Conservation (phyloP, 495 filamentous ascomycete genomes). For the Aspergillus steynii region DNA sequence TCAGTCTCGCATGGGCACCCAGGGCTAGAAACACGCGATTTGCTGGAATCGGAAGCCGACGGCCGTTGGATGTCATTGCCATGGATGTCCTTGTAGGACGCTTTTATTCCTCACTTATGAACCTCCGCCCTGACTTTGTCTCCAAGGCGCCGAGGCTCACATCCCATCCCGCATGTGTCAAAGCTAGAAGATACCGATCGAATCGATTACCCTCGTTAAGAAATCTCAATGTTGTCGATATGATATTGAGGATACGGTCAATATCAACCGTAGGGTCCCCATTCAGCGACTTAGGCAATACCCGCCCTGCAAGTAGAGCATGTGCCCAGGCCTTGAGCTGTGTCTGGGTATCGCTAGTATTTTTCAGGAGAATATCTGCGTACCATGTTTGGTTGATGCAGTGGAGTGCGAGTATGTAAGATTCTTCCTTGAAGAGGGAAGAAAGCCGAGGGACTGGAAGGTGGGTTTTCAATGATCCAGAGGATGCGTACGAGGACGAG, state of each 20-base stretch:
- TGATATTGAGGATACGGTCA: slow-evolving; percentile 12
- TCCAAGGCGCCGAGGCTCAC: slow-evolving; percentile 57
- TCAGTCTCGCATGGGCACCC: neutral
- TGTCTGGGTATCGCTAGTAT: slow-evolving; percentile 43
- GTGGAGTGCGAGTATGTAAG: slow-evolving; percentile 33
- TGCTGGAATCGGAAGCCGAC: neutral
- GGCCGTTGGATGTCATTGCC: neutral
- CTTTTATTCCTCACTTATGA: slow-evolving; percentile 16
- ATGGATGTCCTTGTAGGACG: neutral
- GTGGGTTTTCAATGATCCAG: slow-evolving; percentile 13
- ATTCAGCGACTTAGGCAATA: neutral
- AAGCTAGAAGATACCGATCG: slow-evolving; percentile 34
- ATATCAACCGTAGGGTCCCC: neutral
- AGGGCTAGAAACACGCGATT: neutral
- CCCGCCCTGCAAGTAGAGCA: slow-evolving; percentile 59
- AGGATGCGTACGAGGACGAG: slow-evolving; percentile 4
- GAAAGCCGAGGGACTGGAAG: slow-evolving; percentile 23
- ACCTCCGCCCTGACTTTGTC: slow-evolving; percentile 48
- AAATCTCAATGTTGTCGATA: slow-evolving; percentile 22
- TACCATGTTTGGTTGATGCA: slow-evolving; percentile 16
- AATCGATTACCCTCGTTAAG: slow-evolving; percentile 44
- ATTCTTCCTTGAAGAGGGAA: slow-evolving; percentile 30
- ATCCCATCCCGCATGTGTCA: slow-evolving; percentile 60
- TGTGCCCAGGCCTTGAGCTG: slow-evolving; percentile 75
- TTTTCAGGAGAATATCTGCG: slow-evolving; percentile 67